phyloP scores from a whole-genome alignment of 2,329 filamentous ascomycete genomes.

The Ceratocystis eucalypticola region DNA sequence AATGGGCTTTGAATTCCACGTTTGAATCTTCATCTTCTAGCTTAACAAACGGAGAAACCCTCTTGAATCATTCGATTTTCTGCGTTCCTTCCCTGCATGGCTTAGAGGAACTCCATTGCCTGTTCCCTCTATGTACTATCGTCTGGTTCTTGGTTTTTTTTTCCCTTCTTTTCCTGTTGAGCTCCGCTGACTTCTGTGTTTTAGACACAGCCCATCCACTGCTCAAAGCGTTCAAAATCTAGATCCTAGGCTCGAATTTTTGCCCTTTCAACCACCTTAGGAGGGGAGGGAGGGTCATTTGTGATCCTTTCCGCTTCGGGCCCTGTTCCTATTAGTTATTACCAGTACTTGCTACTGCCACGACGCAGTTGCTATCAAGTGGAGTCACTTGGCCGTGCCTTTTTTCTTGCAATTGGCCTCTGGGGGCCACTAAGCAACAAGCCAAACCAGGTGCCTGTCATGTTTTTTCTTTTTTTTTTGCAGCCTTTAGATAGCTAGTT shows the following conservation, averaged over 20 bases:
- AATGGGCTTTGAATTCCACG: not conserved
- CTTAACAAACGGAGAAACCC: not conserved
- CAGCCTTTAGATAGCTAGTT: not conserved
- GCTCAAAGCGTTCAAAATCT: not conserved
- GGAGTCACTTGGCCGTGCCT: not conserved
- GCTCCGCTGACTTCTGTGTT: not conserved
- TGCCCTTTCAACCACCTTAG: not conserved
- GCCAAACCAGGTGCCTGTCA: too few relatives aligned
- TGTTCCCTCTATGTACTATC: not conserved
- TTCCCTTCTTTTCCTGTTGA: not conserved
- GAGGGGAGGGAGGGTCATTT: conserved; percentile 4
- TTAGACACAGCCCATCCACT: not conserved
- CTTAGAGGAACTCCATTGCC: not conserved
- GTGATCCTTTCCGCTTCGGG: conserved; percentile 12
- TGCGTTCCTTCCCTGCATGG: not conserved
- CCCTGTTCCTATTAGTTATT: conserved; percentile 4
- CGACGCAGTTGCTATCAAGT: not conserved
- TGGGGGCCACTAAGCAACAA: too few relatives aligned
- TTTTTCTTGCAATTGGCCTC: not conserved
- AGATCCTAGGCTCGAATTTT: not conserved
- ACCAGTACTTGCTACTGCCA: not conserved
- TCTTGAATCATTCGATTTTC: not conserved
- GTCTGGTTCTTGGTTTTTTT: not conserved
- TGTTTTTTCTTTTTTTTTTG: too few relatives aligned
- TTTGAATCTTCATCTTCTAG: not conserved